These are phyloP conservation scores for Oryza coarctata DNA, from an alignment of 176 grass and related monocot species.

Conservation along the genomic window DNA sequence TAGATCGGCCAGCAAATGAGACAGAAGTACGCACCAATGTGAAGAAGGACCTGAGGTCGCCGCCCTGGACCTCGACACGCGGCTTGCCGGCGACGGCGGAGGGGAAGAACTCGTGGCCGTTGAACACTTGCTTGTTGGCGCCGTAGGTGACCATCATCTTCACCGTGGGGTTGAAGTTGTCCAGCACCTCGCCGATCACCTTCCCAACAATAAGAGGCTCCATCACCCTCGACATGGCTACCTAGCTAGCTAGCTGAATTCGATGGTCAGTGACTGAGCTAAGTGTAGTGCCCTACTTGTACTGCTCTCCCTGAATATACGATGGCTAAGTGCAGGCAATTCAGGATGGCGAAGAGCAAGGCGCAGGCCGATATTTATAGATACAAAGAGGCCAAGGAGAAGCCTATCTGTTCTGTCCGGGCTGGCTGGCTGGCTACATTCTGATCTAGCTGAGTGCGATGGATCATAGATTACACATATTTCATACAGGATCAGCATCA, in stretches of 20 bases:
- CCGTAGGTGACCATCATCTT: slow-evolving; percentile 76
- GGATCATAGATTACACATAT: slow-evolving; percentile 31
- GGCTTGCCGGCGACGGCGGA: slow-evolving; percentile 63
- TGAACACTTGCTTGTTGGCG: slow-evolving; percentile 74
- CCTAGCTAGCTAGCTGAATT: background rate
- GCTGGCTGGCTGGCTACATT: slow-evolving; percentile 38
- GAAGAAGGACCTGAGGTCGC: slow-evolving; percentile 77
- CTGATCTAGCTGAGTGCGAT: slow-evolving; percentile 18
- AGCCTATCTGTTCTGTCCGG: slow-evolving; percentile 15
- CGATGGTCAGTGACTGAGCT: background rate
- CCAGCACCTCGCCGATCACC: slow-evolving; percentile 87
- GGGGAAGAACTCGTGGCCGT: slow-evolving; percentile 88
- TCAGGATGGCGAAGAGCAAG: slow-evolving; percentile 20
- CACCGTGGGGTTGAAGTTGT: slow-evolving; percentile 64
- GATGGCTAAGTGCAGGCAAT: background rate
- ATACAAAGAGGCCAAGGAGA: slow-evolving; percentile 17
- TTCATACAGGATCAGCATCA: slow-evolving; percentile 19
- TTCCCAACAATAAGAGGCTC: slow-evolving; percentile 77
- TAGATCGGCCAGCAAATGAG: background rate
- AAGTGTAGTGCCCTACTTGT: background rate
- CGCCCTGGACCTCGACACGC: slow-evolving; percentile 73
- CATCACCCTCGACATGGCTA: slow-evolving; percentile 59
- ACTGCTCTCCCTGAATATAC: background rate
- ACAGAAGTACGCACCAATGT: slow-evolving; percentile 52
- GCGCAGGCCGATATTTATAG: slow-evolving; percentile 55